These are phyloP conservation scores for Solanum hybrid DNA, from an alignment of 305 asterid species.

Conservation along the genomic window DNA sequence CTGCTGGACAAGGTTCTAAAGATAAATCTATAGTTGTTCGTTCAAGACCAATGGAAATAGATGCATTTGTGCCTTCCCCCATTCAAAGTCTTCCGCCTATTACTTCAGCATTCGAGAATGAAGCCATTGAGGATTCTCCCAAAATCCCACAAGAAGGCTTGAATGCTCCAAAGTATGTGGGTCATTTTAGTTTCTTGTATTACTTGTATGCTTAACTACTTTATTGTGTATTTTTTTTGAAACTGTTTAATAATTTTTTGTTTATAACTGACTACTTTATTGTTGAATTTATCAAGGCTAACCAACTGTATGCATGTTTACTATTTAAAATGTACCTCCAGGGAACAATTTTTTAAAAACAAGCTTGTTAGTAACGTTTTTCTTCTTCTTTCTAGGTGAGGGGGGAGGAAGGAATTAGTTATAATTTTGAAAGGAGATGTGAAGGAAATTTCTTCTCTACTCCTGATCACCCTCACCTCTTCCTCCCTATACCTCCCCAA, in stretches of 20 bases:
- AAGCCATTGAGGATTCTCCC: slow-evolving; percentile 11
- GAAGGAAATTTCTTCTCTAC: not conserved
- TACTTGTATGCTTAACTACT: not conserved
- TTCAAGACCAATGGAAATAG: slow-evolving; percentile 9
- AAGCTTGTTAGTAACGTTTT: not conserved
- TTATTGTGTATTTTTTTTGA: not conserved
- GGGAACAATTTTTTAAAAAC: not conserved
- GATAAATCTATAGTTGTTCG: slow-evolving; percentile 19
- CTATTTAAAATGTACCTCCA: not conserved
- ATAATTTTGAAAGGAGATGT: not conserved
- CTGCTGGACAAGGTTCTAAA: slow-evolving; percentile 24
- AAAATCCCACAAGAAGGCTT: slow-evolving; percentile 14
- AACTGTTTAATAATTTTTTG: not conserved
- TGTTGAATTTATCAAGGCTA: not conserved
- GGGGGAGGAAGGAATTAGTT: not conserved
- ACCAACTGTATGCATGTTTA: not conserved
- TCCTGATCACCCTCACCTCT: not conserved
- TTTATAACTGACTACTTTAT: not conserved
- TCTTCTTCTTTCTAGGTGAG: slow-evolving; percentile 2
- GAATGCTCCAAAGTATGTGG: slow-evolving; percentile 16
- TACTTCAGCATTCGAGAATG: slow-evolving; percentile 10
- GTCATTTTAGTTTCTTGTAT: not conserved
- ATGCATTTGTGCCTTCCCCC: slow-evolving; percentile 1
- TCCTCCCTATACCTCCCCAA: not conserved
- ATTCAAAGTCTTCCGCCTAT: slow-evolving; percentile 8